Evolutionary conservation across 768 basidiomycete species (phyloP).

Genomic region (Naganishia vaughanmartiniae): DNA sequence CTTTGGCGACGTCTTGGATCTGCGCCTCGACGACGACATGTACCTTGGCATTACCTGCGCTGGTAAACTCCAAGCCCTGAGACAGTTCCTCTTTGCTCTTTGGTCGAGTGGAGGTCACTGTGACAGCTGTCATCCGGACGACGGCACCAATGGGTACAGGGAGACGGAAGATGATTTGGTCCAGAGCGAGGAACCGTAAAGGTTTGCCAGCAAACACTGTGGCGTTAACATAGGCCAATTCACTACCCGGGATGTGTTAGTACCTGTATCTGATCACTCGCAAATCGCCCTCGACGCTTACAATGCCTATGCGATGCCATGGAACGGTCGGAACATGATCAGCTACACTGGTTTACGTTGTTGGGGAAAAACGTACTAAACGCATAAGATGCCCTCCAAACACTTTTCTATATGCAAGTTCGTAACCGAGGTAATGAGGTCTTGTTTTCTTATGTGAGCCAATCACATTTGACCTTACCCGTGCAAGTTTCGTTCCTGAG

Average conservation of each 20-base stretch:
- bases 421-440: no score
- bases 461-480: no score
- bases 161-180: conserved; percentile 72
- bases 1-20: conserved; percentile 58
- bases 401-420: no score
- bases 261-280: background rate
- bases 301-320: background rate
- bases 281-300: background rate
- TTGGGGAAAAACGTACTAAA: conserved; percentile 52
- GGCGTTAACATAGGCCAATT: conserved; percentile 73
- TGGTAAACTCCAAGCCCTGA: conserved; percentile 32
- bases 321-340: background rate
- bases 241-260: conserved; percentile 17
- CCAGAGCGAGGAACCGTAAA: conserved; percentile 71
- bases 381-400: conserved; percentile 73
- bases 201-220: conserved; percentile 65
- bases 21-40: conserved; percentile 51
- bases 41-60: conserved; percentile 45
- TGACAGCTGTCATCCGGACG: conserved; percentile 67
- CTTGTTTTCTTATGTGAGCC: no score
- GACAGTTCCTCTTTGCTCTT: conserved; percentile 32
- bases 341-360: background rate
- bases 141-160: conserved; percentile 84
- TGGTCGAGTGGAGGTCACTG: conserved; percentile 62
- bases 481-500: conserved; percentile 79